These are phyloP conservation scores for Magnusiomyces suaveolens DNA, from an alignment of 1,139 yeast genomes.

Conservation along the genomic window DNA sequence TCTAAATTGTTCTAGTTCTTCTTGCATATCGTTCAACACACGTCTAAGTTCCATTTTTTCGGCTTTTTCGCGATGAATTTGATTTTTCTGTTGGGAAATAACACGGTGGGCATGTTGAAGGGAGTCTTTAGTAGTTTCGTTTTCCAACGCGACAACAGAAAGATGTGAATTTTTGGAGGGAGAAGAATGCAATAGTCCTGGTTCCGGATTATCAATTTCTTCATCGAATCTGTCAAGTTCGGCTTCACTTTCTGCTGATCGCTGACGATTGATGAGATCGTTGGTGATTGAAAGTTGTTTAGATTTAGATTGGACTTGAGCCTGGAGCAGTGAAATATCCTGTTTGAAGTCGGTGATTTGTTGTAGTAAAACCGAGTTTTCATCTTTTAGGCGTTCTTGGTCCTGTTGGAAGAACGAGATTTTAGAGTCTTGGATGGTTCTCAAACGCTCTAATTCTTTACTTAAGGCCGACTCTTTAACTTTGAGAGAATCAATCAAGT, in stretches of 20 bases:
- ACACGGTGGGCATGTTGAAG: slow-evolving; percentile 53
- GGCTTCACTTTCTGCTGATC: neutral
- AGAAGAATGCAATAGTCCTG: slow-evolving; percentile 28
- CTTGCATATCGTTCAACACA: slow-evolving; percentile 22
- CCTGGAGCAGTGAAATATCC: slow-evolving; percentile 24
- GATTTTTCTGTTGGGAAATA: slow-evolving; percentile 24
- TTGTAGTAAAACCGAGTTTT: slow-evolving; percentile 20
- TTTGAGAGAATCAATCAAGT: slow-evolving; percentile 28
- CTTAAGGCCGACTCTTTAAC: slow-evolving; percentile 25
- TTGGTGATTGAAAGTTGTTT: slow-evolving; percentile 1
- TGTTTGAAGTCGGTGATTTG: slow-evolving; percentile 16
- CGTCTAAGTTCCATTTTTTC: slow-evolving; percentile 31
- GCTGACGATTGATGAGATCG: neutral
- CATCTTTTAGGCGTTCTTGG: slow-evolving; percentile 22
- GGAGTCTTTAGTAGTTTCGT: slow-evolving; percentile 59
- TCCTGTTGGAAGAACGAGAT: slow-evolving; percentile 17
- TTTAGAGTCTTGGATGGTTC: slow-evolving; percentile 21
- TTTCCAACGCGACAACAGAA: slow-evolving; percentile 47
- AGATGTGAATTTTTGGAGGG: slow-evolving; percentile 41
- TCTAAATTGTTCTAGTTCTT: slow-evolving; percentile 17
- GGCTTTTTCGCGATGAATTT: slow-evolving; percentile 28
- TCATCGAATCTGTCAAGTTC: neutral
- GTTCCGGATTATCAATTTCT: neutral
- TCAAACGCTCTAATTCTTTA: slow-evolving; percentile 23
- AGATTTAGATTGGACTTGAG: slow-evolving; percentile 26